Percentiles rank a stretch among this genome's conserved stretches.
Conservation (phyloP, 768 basidiomycete genomes). For the Auricularia cornea region DNA sequence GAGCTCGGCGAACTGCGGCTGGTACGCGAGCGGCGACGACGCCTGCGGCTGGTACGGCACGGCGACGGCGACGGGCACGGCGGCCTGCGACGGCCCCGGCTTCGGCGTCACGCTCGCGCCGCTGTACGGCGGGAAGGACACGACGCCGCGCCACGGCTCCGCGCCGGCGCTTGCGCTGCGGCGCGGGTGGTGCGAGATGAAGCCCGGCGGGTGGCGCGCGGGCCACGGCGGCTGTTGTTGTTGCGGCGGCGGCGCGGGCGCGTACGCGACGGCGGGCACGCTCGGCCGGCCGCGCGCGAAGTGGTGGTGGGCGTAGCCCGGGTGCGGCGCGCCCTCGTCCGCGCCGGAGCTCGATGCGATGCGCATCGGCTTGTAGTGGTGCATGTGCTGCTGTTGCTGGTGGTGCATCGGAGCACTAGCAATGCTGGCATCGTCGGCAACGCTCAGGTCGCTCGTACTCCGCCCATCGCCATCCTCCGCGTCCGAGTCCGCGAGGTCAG, state of each 20-base stretch:
- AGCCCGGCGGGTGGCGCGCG: not conserved
- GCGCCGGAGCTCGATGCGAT: not conserved
- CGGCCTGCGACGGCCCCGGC: not conserved
- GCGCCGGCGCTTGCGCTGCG: slow-evolving; percentile 1
- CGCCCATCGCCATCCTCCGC: not conserved
- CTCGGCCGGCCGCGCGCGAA: not conserved
- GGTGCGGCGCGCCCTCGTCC: not conserved
- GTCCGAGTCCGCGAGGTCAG: not conserved
- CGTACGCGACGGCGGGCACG: not conserved
- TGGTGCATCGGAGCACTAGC: not conserved
- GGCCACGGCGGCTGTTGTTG: not conserved
- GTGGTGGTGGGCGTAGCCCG: not conserved
- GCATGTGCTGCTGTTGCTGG: not conserved
- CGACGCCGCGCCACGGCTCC: not conserved
- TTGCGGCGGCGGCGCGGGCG: not conserved
- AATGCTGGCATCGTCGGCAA: not conserved
- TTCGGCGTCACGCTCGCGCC: not conserved
- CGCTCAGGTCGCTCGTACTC: not conserved
- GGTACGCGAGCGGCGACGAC: not conserved
- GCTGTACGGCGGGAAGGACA: not conserved
- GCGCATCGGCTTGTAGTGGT: not conserved
- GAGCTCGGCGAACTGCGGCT: not conserved
- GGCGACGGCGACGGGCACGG: not conserved
- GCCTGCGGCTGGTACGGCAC: not conserved
- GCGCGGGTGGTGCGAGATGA: not conserved